These are phyloP conservation scores for Kingdonia uniflora DNA, from an alignment of 164 flowering plant species.

Conservation along the genomic window DNA sequence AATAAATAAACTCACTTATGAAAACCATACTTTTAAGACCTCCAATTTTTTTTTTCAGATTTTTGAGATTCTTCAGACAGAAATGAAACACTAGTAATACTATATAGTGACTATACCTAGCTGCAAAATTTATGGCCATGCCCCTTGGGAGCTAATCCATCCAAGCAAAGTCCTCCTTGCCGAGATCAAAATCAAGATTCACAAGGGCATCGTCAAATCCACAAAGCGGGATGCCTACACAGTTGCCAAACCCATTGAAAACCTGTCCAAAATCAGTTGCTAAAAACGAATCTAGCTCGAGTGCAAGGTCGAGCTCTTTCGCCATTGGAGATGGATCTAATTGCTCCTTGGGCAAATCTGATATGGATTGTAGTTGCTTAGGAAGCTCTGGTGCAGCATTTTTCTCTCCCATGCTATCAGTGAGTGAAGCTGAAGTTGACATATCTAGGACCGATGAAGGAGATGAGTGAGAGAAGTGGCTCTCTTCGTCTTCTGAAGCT, in stretches of 20 bases:
- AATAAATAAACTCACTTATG: constrained; percentile 11
- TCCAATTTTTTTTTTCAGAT: constrained; percentile 10
- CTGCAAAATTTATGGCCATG: constrained; percentile 63
- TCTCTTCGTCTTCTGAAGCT: constrained; percentile 29
- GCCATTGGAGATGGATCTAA: constrained; percentile 14
- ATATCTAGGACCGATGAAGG: constrained; percentile 44
- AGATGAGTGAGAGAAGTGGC: constrained; percentile 31
- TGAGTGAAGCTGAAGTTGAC: constrained; percentile 17
- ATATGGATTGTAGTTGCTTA: constrained; percentile 6
- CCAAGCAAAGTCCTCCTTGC: constrained; percentile 28
- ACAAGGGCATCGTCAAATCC: constrained; percentile 45
- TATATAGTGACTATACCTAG: constrained; percentile 13
- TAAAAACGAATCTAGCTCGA: constrained; percentile 33
- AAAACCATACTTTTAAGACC: constrained; percentile 21
- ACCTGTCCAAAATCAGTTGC: constrained; percentile 24
- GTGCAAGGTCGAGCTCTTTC: constrained; percentile 26
- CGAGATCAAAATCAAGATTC: constrained; percentile 25
- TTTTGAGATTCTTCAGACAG: constrained; percentile 11
- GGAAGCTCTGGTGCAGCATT: no score
- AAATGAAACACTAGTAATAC: background rate
- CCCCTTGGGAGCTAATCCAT: constrained; percentile 43
- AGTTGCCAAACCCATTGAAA: constrained; percentile 22
- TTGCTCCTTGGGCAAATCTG: constrained; percentile 17
- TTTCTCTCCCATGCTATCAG: background rate
- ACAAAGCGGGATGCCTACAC: constrained; percentile 24